A percentile compares a stretch with the other conserved stretches of the same genome.
Evolutionary conservation across 495 filamentous ascomycete species (phyloP).

Genomic region (Polyplosphaeria fusca): DNA sequence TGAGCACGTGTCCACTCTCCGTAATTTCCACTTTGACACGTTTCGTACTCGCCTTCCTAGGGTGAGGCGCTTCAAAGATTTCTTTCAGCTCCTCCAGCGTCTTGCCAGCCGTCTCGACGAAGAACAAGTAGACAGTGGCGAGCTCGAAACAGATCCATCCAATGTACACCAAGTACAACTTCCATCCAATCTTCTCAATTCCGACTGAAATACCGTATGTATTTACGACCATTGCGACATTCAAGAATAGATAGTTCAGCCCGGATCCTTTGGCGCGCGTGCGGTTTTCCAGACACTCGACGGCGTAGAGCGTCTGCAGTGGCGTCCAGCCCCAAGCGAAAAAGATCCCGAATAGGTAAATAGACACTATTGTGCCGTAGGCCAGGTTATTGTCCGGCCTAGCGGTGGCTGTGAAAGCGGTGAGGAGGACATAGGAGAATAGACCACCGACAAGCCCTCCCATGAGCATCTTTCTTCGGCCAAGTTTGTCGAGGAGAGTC

Average conservation of each 20-base stretch:
- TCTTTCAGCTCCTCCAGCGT: slow-evolving; percentile 14
- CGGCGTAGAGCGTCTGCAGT: slow-evolving; percentile 24
- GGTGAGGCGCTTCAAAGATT: slow-evolving; percentile 13
- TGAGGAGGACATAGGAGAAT: slow-evolving; percentile 16
- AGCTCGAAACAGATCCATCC: slow-evolving; percentile 19
- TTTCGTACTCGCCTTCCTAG: slow-evolving; percentile 7
- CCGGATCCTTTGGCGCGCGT: slow-evolving; percentile 27
- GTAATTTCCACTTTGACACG: slow-evolving; percentile 5
- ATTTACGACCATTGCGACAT: slow-evolving; percentile 25
- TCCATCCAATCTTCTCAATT: slow-evolving; percentile 27
- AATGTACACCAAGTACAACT: slow-evolving; percentile 27
- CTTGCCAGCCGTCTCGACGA: slow-evolving; percentile 14
- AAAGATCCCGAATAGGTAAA: slow-evolving; percentile 29
- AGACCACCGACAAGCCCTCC: slow-evolving; percentile 11
- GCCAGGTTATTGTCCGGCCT: slow-evolving; percentile 19
- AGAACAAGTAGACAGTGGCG: slow-evolving; percentile 10
- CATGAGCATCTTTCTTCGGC: slow-evolving; percentile 24
- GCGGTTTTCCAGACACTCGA: slow-evolving; percentile 20
- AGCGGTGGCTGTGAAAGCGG: slow-evolving; percentile 20
- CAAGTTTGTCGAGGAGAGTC: slow-evolving; percentile 21
- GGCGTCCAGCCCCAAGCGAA: slow-evolving; percentile 29
- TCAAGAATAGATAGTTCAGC: slow-evolving; percentile 24
- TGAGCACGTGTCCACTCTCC: slow-evolving; percentile 10
- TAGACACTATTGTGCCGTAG: slow-evolving; percentile 20
- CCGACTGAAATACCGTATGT: slow-evolving; percentile 21